Percentiles rank a stretch among this genome's conserved stretches.
Conservation (phyloP, 2,329 filamentous ascomycete genomes). For the Dactylellina haptotyla region DNA sequence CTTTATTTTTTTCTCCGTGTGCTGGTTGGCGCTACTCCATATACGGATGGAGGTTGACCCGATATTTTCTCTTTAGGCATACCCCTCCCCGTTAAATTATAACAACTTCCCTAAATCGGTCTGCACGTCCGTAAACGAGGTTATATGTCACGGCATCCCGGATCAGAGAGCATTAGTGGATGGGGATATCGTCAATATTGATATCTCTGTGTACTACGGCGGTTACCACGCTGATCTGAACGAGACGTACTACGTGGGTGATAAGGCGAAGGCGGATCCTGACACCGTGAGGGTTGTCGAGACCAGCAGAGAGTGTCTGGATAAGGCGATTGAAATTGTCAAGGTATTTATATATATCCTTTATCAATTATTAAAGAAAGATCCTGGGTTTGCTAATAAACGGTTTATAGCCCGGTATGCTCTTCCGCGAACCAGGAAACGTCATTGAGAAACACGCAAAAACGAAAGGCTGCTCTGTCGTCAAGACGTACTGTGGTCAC, state of each 20-base stretch:
- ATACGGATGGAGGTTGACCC: constrained; percentile 7
- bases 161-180: constrained; percentile 87
- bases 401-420: constrained; percentile 78
- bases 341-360: constrained; percentile 64
- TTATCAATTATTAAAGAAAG: neutral
- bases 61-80: constrained; percentile 71
- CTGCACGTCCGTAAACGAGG: constrained; percentile 94
- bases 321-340: constrained; percentile 88
- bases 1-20: neutral
- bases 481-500: constrained; percentile 95
- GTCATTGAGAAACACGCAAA: constrained; percentile 96
- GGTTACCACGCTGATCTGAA: constrained; percentile 97
- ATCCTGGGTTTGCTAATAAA: neutral
- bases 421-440: constrained; percentile 92
- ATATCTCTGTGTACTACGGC: constrained; percentile 91
- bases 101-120: constrained; percentile 97
- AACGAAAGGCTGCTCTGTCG: constrained; percentile 82
- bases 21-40: neutral
- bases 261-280: constrained; percentile 82
- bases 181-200: constrained; percentile 96
- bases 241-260: constrained; percentile 97
- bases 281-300: constrained; percentile 92
- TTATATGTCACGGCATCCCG: constrained; percentile 98
- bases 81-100: constrained; percentile 95
- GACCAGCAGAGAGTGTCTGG: constrained; percentile 84